Evolutionary conservation across 2,329 filamentous ascomycete genomes (phyloP), one percentile per base, ranked within the genome.

Genomic region (Diaporthe nobilis): DNA sequence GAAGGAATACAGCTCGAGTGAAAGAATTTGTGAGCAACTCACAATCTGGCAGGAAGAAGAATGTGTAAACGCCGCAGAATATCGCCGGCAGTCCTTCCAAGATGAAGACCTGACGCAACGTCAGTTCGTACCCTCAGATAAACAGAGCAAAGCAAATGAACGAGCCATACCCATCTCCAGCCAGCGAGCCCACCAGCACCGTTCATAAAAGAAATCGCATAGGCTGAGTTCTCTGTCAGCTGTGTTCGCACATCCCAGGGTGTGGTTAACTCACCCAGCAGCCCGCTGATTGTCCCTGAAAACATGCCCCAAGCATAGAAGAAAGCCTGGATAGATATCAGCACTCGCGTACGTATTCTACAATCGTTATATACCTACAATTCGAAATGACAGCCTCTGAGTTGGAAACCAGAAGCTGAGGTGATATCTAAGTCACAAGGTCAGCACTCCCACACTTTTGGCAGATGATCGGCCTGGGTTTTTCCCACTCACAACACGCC

Each of bases 321-420:
- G 76, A 84, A 81, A 1, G 81, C 82, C 79, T 81, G 22, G 0
- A 4, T 1, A 4, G 17, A 28, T 4, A 9, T 47, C 17, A 63
- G n/a, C 37, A 17, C 71, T 17, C 15, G 10, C 3, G 9, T 31
- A 1, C 6, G 20, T 25, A 3, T 25, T 22, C 3, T 2, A 1
- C 4, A 31, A 31, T 22, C 22, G 1, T 22, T 6, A 20, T 39
- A 17, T 2, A 51, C 78, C 51, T 42, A 79, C 80, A 28, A 84
- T 83, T 8, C 83, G 77, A 1, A 84, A 78, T 3, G 82, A 77
- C 10, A 83, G 79, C 57, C 78, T 80, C 1, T 82, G 78, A 6
- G 82, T 80, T 0, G 82, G 81, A 74, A 82, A 84, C 82, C 82
- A 83, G 74, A 84, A 75, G 78, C 79, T 80, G 20, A 82, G 39